Base-by-base conservation (phyloP, 495 filamentous ascomycete species). In the Penicillium cinerascens region DNA sequence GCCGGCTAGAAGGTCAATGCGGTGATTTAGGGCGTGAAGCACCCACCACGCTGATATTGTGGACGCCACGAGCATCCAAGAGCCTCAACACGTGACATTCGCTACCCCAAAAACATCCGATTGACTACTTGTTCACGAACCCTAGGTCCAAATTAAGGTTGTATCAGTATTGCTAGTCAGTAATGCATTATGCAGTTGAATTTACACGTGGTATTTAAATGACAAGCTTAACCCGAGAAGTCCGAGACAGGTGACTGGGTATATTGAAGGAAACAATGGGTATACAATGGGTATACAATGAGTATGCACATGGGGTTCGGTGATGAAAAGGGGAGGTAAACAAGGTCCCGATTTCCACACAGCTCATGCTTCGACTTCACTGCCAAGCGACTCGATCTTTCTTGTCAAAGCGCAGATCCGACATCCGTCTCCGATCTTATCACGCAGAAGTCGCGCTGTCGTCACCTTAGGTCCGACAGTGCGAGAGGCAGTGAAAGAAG, bases 401-500 rank as follows among this genome's bases (percentile, higher is more conserved):
- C 68, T 70, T 20, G 66, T 68, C 35, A 74, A 42, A 4, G 73
- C 73, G 66, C 86, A 89, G 26, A 87, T 80, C 8, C 82, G 82
- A 71, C 88, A 91, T 6, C 90, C 88, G 23, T 82, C 82, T 21
- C 77, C 72, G 25, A 95, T 79, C 47, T 77, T 76, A 49, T 90
- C 86, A 52, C 84, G 78, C 46, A 97, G 69, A 49, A 96, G 67
- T 57, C 89, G 81, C 16, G 92, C 91, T 60, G 91, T 88, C 40
- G 87, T 89, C n/a, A 96, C 91, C 67, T 97, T 97, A 2, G 84
- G 84, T 0, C 88, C 87, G 16, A 97, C 82, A 35, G 83, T 87
- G 29, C 84, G 73, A 20, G 77, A 76, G 11, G 73, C 65, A 11
- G 76, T 64, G 17, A 56, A 35, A 1, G 52, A 64, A 23, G 40